Percentiles rank a stretch among this genome's conserved stretches.
Evolutionary conservation across 73 alveolate genomes (phyloP).

Genomic region (Paramecium bursaria): DNA sequence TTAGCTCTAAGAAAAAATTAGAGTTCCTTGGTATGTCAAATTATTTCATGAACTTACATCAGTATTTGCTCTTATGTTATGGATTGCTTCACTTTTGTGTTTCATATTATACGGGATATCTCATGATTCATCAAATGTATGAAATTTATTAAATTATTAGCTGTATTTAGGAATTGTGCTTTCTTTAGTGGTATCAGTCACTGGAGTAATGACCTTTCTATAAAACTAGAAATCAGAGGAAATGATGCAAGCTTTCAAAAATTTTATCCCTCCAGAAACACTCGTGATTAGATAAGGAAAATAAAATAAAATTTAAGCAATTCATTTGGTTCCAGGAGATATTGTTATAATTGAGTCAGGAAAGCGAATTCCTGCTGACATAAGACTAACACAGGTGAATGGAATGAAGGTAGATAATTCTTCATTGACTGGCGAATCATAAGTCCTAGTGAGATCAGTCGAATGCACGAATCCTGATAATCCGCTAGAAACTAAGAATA

Average conservation of each 20-base stretch:
- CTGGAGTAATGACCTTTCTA: slow-evolving; percentile 76
- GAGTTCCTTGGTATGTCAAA: slow-evolving; percentile 73
- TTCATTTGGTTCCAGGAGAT: slow-evolving; percentile 89
- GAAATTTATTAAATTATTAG: too few species aligned
- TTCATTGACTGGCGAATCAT: slow-evolving; percentile 95
- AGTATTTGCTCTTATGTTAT: slow-evolving; percentile 76
- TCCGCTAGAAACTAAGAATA: slow-evolving; percentile 88
- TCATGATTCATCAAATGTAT: slow-evolving; percentile 60
- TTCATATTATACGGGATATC: slow-evolving; percentile 76
- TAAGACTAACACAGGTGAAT: slow-evolving; percentile 79
- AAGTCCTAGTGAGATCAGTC: slow-evolving; percentile 81
- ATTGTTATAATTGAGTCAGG: slow-evolving; percentile 85
- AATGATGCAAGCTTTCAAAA: slow-evolving; percentile 82
- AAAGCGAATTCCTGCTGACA: slow-evolving; percentile 93
- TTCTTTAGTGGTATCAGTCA: slow-evolving; percentile 69
- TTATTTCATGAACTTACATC: slow-evolving; percentile 80
- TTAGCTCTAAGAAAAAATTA: slow-evolving; percentile 76
- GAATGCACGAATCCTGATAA: slow-evolving; percentile 86
- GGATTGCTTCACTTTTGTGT: slow-evolving; percentile 79
- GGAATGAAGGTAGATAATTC: slow-evolving; percentile 92
- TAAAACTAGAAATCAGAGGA: slow-evolving; percentile 78
- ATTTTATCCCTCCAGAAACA: slow-evolving; percentile 78
- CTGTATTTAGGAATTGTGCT: slow-evolving; percentile 80
- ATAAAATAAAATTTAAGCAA: slow-evolving; percentile 73
- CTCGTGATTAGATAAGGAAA: slow-evolving; percentile 84